Conservation (phyloP, 2,329 filamentous ascomycete species). For the Orbilia ellipsospora region DNA sequence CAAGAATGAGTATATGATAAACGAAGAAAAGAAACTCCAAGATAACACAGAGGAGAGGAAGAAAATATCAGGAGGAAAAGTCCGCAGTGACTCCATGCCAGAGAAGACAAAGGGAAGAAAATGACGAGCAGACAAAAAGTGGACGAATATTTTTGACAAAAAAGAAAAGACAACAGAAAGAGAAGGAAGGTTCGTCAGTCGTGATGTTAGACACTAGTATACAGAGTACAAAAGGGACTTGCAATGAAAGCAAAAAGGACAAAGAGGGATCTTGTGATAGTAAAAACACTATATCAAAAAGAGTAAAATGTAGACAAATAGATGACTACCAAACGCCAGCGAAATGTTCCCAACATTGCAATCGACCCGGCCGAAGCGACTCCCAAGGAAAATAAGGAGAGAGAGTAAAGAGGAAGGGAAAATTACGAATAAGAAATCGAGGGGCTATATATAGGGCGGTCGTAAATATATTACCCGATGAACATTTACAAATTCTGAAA, state of each 20-base stretch:
- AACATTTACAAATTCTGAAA: too few relatives aligned
- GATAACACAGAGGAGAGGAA: slow-evolving; percentile 24
- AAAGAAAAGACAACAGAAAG: slow-evolving; percentile 24
- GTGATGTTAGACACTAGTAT: slow-evolving; percentile 50
- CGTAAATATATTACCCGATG: not conserved
- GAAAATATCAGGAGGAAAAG: slow-evolving; percentile 7
- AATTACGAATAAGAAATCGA: slow-evolving; percentile 28
- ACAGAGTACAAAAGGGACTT: slow-evolving; percentile 16
- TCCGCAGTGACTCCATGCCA: slow-evolving; percentile 54
- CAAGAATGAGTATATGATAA: slow-evolving; percentile 21
- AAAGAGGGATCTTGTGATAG: slow-evolving; percentile 31
- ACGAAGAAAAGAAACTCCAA: slow-evolving; percentile 22
- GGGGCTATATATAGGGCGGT: not conserved
- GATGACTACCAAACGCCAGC: slow-evolving; percentile 49
- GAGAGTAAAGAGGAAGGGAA: slow-evolving; percentile 30
- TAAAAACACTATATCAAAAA: not conserved
- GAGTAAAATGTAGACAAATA: slow-evolving; percentile 4
- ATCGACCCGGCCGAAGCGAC: slow-evolving; percentile 56
- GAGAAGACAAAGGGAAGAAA: slow-evolving; percentile 53
- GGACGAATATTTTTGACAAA: slow-evolving; percentile 15
- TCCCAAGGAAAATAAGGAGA: slow-evolving; percentile 48
- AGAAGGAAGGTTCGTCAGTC: slow-evolving; percentile 44
- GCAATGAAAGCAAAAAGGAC: not conserved
- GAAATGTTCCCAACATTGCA: slow-evolving; percentile 54
- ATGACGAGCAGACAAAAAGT: not conserved